Percentiles rank a stretch among this genome's conserved stretches.
These are phyloP conservation scores for Paramecium pentaurelia DNA, from an alignment of 73 alveolate genomes.

Conservation along the genomic window DNA sequence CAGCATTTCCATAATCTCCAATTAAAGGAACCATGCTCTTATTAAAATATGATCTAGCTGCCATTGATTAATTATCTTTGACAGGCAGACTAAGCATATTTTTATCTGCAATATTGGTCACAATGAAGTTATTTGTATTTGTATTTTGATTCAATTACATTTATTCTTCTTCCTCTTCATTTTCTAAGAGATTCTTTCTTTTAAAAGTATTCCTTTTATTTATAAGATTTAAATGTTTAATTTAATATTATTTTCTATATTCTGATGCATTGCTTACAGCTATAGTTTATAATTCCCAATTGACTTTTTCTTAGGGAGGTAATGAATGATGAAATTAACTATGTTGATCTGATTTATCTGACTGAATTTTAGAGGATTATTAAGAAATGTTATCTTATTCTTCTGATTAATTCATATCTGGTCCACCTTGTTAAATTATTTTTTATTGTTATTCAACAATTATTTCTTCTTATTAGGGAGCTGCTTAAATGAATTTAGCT, in stretches of 20 bases:
- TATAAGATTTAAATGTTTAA: constrained; percentile 1
- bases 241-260: background rate
- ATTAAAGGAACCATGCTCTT: constrained; percentile 20
- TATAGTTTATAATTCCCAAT: constrained; percentile 6
- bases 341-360: constrained; percentile 23
- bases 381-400: background rate
- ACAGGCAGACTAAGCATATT: constrained; percentile 15
- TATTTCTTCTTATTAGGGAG: background rate
- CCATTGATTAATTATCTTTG: background rate
- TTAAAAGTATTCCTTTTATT: background rate
- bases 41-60: constrained; percentile 37
- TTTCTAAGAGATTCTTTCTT: background rate
- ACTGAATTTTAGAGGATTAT: background rate
- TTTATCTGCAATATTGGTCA: constrained; percentile 20
- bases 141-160: background rate
- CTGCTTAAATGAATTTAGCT: constrained; percentile 9
- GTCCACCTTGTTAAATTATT: background rate
- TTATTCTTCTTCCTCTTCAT: constrained; percentile 22
- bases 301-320: background rate
- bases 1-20: constrained; percentile 44
- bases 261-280: background rate
- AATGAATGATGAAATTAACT: constrained; percentile 19
- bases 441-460: background rate
- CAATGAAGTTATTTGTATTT: background rate
- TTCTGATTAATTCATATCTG: background rate